Conservation (phyloP, 176 grass and related monocot species). For the Rhynchospora tenuis region DNA sequence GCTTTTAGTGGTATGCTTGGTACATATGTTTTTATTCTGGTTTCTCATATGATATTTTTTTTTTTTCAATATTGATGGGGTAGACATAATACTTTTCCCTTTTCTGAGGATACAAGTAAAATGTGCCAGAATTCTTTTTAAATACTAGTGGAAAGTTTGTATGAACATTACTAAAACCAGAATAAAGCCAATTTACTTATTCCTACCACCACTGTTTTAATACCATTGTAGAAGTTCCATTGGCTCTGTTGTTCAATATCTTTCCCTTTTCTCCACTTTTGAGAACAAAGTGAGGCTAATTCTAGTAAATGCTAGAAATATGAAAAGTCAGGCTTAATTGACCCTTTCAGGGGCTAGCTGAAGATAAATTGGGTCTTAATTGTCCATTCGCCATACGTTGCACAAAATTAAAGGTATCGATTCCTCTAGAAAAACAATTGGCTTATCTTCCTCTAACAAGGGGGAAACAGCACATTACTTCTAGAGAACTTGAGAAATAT, state of each 20-base stretch:
- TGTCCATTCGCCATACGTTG: background rate
- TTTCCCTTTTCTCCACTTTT: background rate
- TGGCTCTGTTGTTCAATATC: background rate
- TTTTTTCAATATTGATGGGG: background rate
- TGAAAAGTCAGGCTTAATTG: background rate
- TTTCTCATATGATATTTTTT: background rate
- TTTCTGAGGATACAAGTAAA: background rate
- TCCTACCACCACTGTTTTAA: background rate
- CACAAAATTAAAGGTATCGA: background rate
- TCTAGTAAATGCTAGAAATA: background rate
- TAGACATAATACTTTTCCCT: background rate
- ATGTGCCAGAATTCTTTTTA: background rate
- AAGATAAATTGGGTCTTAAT: background rate
- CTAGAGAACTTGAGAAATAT: background rate
- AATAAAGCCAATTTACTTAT: background rate
- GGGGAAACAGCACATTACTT: background rate
- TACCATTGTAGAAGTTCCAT: background rate
- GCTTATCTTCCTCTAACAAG: background rate
- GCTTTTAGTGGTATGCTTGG: background rate
- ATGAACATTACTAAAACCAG: background rate
- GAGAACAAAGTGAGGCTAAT: no score
- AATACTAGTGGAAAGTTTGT: background rate
- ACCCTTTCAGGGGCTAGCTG: background rate
- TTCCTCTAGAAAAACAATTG: background rate
- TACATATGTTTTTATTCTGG: background rate